These are phyloP conservation scores for Corchorus olitorius DNA, from an alignment of 345 rosid genomes.

Conservation along the genomic window DNA sequence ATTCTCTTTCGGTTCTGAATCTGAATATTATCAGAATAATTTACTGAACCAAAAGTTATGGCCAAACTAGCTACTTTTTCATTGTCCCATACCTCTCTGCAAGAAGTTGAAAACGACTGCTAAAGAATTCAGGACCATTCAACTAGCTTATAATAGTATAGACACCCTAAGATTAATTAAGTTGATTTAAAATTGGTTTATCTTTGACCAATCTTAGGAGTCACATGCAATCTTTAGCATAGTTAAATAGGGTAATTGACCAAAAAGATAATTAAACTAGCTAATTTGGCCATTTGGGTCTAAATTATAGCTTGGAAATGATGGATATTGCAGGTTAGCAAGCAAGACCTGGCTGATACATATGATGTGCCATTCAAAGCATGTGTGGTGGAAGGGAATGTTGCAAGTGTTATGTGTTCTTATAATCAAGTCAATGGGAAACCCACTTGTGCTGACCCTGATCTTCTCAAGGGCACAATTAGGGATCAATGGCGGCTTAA, in stretches of 20 bases:
- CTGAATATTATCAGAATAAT: not conserved
- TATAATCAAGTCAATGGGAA: constrained; percentile 95
- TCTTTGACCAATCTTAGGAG: not conserved
- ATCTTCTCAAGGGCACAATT: constrained; percentile 73
- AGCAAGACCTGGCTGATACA: constrained; percentile 92
- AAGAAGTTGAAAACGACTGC: constrained; percentile 4
- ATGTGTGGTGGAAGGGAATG: constrained; percentile 84
- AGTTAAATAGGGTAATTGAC: not conserved
- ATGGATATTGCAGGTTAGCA: constrained; percentile 59
- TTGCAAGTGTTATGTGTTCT: constrained; percentile 97
- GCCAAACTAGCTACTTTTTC: constrained; percentile 9
- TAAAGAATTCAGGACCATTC: constrained; percentile 13
- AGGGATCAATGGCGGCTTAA: constrained; percentile 89
- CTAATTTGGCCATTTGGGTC: not conserved
- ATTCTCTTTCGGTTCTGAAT: not conserved
- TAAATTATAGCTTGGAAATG: not conserved
- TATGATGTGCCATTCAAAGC: constrained; percentile 82
- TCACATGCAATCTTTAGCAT: not conserved
- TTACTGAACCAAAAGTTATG: not conserved
- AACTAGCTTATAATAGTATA: not conserved
- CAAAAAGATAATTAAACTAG: not conserved
- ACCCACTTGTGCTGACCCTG: constrained; percentile 91
- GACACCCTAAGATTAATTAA: not conserved
- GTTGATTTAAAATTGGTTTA: not conserved
- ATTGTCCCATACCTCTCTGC: constrained; percentile 5